Evolutionary conservation across 352 stramenopile species (phyloP).

Genomic region (Peronosclerospora sorghi): DNA sequence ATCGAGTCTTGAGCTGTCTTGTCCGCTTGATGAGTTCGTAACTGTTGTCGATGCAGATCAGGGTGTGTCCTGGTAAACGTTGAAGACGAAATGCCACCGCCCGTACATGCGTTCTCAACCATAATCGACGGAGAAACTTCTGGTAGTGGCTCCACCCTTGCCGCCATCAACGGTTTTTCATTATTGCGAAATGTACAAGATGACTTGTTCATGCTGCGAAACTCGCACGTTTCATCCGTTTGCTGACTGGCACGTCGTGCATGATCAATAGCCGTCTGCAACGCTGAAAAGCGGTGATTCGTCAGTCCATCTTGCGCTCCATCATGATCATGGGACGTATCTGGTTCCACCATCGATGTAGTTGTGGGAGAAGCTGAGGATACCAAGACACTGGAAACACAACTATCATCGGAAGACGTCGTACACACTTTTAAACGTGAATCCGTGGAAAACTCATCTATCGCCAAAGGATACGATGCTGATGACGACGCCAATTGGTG

Average conservation of each 20-base stretch:
- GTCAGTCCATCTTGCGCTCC: conserved; percentile 1
- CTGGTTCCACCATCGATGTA: conserved; percentile 4
- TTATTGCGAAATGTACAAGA: not conserved
- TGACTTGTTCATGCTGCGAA: conserved; percentile 9
- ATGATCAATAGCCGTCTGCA: conserved; percentile 47
- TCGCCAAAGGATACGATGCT: conserved; percentile 25
- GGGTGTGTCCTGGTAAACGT: conserved; percentile 3
- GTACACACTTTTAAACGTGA: conserved; percentile 9
- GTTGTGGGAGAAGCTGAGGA: not conserved
- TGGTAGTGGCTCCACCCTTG: conserved; percentile 21
- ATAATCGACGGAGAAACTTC: conserved; percentile 10
- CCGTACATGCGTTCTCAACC: conserved; percentile 10
- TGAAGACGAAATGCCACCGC: conserved; percentile 9
- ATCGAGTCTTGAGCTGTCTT: conserved; percentile 9
- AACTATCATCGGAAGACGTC: not conserved
- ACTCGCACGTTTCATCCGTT: conserved; percentile 1
- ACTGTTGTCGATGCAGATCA: conserved; percentile 7
- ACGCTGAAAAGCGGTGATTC: conserved; percentile 36
- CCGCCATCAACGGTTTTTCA: not conserved
- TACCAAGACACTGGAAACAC: not conserved
- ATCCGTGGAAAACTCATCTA: conserved; percentile 13
- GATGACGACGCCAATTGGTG: conserved; percentile 52
- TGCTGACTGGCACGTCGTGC: conserved; percentile 7
- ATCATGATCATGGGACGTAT: conserved; percentile 2
- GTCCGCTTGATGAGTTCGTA: conserved; percentile 6